phyloP scores from a whole-genome alignment of 495 filamentous ascomycete genomes.

The Ramalina peruviana region DNA sequence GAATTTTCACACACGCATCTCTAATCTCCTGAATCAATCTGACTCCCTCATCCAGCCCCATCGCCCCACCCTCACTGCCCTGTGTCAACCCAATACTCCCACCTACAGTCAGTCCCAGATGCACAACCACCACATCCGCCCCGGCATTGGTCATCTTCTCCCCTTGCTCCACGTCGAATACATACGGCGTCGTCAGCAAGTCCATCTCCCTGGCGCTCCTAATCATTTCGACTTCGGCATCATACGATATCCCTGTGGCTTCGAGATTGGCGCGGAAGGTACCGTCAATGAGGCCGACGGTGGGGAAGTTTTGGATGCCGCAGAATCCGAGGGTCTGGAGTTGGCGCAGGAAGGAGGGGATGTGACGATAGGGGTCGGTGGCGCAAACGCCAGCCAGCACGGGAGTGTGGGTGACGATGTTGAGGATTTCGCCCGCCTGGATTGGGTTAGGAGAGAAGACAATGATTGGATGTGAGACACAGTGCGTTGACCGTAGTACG shows the following conservation, averaged over 20 bases:
- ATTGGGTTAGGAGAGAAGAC: not conserved
- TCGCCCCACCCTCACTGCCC: constrained; percentile 16
- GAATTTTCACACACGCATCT: constrained; percentile 40
- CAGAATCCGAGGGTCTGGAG: constrained; percentile 32
- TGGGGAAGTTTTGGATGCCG: constrained; percentile 62
- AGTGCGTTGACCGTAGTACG: too few relatives aligned
- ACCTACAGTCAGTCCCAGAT: constrained; percentile 54
- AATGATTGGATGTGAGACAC: not conserved
- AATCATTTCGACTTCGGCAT: constrained; percentile 50
- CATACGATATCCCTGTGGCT: constrained; percentile 57
- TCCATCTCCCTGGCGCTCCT: constrained; percentile 38
- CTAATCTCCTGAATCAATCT: constrained; percentile 44
- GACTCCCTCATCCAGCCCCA: constrained; percentile 48
- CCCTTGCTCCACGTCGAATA: constrained; percentile 46
- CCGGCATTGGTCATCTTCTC: constrained; percentile 45
- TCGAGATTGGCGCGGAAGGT: constrained; percentile 50
- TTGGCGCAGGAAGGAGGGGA: constrained; percentile 42
- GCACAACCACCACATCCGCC: constrained; percentile 54
- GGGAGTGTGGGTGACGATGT: constrained; percentile 43
- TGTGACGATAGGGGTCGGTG: constrained; percentile 45
- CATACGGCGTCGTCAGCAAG: constrained; percentile 54
- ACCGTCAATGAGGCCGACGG: constrained; percentile 57
- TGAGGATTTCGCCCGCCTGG: constrained; percentile 35
- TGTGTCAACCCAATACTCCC: constrained; percentile 48
- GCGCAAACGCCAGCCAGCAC: constrained; percentile 47